A percentile compares a stretch with the other conserved stretches of the same genome.
These are phyloP conservation scores for Lolium rigidum DNA, from an alignment of 176 grass and related monocot genomes.

Conservation along the genomic window DNA sequence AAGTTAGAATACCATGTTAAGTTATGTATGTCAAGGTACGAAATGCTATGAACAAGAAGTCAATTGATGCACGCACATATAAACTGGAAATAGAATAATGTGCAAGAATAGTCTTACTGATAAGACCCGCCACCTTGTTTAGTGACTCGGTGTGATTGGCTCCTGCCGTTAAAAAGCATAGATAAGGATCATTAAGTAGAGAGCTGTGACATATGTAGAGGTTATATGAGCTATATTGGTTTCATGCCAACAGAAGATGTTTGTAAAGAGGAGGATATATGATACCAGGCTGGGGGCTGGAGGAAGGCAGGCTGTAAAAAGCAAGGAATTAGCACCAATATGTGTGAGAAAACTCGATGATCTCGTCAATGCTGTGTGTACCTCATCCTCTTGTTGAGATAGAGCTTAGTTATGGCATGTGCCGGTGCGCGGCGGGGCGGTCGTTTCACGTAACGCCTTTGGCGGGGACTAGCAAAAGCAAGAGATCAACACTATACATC, in stretches of 20 bases:
- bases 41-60: too few relatives aligned
- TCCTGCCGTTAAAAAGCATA: background rate
- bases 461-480: background rate
- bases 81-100: background rate
- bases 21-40: too few relatives aligned
- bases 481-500: background rate
- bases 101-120: background rate
- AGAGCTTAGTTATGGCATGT: background rate
- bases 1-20: too few relatives aligned
- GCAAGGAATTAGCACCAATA: background rate
- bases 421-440: background rate
- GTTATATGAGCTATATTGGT: background rate
- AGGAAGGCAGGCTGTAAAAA: background rate
- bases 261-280: background rate
- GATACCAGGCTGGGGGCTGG: background rate
- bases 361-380: background rate
- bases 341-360: background rate
- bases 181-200: background rate
- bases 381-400: background rate
- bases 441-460: background rate
- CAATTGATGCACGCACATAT: background rate
- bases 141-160: background rate
- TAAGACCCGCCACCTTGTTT: background rate
- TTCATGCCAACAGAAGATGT: background rate
- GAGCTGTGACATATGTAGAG: background rate